These are phyloP conservation scores for Aureobasidium subglaciale DNA, from an alignment of 2,329 filamentous ascomycete species.

Conservation along the genomic window DNA sequence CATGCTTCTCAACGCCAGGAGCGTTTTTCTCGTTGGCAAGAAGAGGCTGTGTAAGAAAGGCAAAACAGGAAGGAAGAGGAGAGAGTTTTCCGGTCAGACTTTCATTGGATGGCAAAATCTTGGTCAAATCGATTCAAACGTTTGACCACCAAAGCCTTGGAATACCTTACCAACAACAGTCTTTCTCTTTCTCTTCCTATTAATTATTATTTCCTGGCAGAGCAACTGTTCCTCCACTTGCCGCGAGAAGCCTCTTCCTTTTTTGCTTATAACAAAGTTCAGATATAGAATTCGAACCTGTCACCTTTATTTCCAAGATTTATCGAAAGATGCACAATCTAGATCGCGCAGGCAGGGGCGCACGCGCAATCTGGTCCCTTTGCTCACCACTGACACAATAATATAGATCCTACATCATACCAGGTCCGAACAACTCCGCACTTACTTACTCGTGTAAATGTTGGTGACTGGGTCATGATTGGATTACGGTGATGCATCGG, in stretches of 20 bases:
- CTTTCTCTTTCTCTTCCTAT: neutral
- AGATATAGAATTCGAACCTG: neutral
- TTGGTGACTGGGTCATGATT: neutral
- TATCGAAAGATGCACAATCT: neutral
- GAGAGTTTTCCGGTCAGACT: neutral
- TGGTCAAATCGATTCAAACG: neutral
- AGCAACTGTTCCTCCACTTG: neutral
- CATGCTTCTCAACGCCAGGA: neutral
- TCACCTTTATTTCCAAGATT: neutral
- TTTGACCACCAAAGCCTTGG: neutral
- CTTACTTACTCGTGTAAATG: neutral
- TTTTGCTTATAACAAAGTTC: neutral
- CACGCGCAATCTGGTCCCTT: neutral
- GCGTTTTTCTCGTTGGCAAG: neutral
- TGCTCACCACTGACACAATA: neutral
- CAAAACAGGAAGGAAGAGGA: neutral
- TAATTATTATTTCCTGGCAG: neutral
- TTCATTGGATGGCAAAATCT: neutral
- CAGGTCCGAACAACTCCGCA: neutral
- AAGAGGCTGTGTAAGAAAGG: neutral
- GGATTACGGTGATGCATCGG: neutral
- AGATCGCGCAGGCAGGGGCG: too few relatives aligned
- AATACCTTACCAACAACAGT: too few relatives aligned
- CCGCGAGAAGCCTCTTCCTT: neutral
- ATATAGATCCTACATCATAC: neutral